Base-by-base conservation (phyloP, 306 rosid genomes). In the Sphenostylis stenocarpa region DNA sequence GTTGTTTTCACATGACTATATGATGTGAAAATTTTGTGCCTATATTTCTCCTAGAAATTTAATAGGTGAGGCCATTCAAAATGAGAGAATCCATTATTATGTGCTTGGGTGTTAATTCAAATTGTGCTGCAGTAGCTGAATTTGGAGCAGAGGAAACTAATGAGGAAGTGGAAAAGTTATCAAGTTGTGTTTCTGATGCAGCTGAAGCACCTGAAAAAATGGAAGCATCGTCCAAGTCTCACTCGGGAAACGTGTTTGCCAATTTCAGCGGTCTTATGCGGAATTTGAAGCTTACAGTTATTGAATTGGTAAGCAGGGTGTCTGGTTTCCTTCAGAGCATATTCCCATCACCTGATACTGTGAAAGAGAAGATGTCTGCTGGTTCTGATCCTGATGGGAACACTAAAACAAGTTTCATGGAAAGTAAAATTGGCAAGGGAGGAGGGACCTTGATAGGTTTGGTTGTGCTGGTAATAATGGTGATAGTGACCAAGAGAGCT, bases 401-500 rank as follows among this genome's bases (percentile, higher is more conserved):
- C 29, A 1, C 78, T 23, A 85, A 73, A 70, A n/a, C 55, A 12
- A 28, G 21, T 71, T 24, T 29, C 16, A 9, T 38, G 11, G 43
- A 38, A 8, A 8, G 12, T 38, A 38, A 8, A 9, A 7, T 2
- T 9, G 0, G 0, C 13, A 10, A 74, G 14, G 87, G 84, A 77
- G 78, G 82, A 48, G 78, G 82, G 43, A 74, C 94, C 67, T 53
- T 95, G 64, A 70, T 92, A 83, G 97, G 96, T 69, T 76, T 95
- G 87, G 96, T 74, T 14, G 11, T 85, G 31, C 3, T 90, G 60
- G 96, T 83, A n/a, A 68, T 77, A 11, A 87, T 91, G 89, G 91
- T 89, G 48, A 81, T 95, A 14, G 38, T 92, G 67, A 1, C 82
- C 58, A 92, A 86, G 84, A 95, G 98, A 77, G 77, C 0, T 41